Percentiles rank a stretch among this genome's conserved stretches.
These are phyloP conservation scores for Akanthomyces uredinophilus DNA, from an alignment of 2,329 filamentous ascomycete species.

Conservation along the genomic window DNA sequence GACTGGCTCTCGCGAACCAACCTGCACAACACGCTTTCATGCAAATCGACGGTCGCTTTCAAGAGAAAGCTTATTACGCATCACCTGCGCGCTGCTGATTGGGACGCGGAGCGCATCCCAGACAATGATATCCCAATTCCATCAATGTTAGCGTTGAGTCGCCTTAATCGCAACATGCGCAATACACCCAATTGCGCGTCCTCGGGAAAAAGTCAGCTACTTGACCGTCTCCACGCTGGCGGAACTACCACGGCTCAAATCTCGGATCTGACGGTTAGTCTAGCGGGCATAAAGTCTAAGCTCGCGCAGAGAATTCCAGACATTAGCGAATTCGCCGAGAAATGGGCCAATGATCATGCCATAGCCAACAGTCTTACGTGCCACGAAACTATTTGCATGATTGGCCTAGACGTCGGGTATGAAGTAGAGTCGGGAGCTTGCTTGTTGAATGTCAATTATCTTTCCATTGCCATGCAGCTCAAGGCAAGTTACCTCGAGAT, in stretches of 20 bases:
- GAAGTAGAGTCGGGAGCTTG: background rate
- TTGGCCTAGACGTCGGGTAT: too few species aligned
- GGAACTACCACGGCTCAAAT: too few species aligned
- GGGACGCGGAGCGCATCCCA: slow-evolving; percentile 31
- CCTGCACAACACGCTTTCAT: too few species aligned
- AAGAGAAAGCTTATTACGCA: slow-evolving; percentile 16
- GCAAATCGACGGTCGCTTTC: background rate
- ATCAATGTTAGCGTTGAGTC: slow-evolving; percentile 23
- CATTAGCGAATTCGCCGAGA: background rate
- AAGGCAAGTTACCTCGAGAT: slow-evolving; percentile 24
- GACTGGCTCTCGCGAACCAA: too few species aligned
- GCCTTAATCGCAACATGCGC: slow-evolving; percentile 19
- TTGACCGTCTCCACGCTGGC: background rate
- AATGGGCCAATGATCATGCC: too few species aligned
- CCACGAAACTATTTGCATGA: too few species aligned
- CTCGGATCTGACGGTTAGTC: too few species aligned
- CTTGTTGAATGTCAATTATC: slow-evolving; percentile 22
- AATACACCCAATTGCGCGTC: background rate
- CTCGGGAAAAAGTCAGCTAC: background rate
- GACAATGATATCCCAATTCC: slow-evolving; percentile 25
- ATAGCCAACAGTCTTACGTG: too few species aligned
- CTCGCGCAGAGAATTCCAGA: background rate
- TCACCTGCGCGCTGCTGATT: slow-evolving; percentile 28
- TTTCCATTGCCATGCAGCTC: slow-evolving; percentile 26
- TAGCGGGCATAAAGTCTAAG: too few species aligned